Conservation (phyloP, 1,139 yeast species). For the Suhomyces yuchorum region DNA sequence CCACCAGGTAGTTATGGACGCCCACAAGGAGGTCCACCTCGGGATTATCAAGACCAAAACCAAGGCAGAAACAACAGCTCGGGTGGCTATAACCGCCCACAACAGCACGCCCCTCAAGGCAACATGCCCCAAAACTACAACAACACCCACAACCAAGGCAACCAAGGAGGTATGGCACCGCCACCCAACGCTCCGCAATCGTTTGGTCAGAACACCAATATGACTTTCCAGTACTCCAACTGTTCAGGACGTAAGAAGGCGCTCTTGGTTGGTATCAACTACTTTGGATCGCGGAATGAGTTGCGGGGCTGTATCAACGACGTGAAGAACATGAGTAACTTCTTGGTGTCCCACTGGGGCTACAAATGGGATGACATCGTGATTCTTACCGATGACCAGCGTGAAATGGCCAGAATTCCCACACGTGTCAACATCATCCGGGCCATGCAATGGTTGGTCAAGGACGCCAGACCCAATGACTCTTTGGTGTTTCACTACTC, state of each 20-base stretch:
- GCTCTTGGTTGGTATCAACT: slow-evolving; percentile 82
- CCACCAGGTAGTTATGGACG: slow-evolving; percentile 11
- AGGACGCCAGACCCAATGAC: slow-evolving; percentile 84
- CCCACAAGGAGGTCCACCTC: slow-evolving; percentile 14
- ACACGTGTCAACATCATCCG: slow-evolving; percentile 74
- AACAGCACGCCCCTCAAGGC: slow-evolving; percentile 12
- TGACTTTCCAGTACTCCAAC: slow-evolving; percentile 59
- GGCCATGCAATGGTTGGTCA: slow-evolving; percentile 91
- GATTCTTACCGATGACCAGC: slow-evolving; percentile 74
- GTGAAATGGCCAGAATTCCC: slow-evolving; percentile 66
- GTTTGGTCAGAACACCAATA: slow-evolving; percentile 25
- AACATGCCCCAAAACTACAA: slow-evolving; percentile 14
- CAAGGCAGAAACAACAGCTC: slow-evolving; percentile 5
- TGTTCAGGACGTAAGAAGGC: slow-evolving; percentile 83
- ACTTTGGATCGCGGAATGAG: slow-evolving; percentile 69
- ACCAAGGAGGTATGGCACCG: slow-evolving; percentile 12
- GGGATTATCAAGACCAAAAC: slow-evolving; percentile 9
- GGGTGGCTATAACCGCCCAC: slow-evolving; percentile 14
- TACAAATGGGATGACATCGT: slow-evolving; percentile 81
- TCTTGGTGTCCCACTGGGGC: slow-evolving; percentile 61
- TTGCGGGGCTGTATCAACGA: slow-evolving; percentile 89
- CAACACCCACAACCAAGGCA: slow-evolving; percentile 13
- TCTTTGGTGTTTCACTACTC: slow-evolving; percentile 84
- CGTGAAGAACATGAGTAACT: slow-evolving; percentile 62
- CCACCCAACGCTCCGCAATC: slow-evolving; percentile 25